Percentiles rank a stretch among this genome's conserved stretches.
Conservation (phyloP, 345 rosid genomes). For the Citrus inodora region DNA sequence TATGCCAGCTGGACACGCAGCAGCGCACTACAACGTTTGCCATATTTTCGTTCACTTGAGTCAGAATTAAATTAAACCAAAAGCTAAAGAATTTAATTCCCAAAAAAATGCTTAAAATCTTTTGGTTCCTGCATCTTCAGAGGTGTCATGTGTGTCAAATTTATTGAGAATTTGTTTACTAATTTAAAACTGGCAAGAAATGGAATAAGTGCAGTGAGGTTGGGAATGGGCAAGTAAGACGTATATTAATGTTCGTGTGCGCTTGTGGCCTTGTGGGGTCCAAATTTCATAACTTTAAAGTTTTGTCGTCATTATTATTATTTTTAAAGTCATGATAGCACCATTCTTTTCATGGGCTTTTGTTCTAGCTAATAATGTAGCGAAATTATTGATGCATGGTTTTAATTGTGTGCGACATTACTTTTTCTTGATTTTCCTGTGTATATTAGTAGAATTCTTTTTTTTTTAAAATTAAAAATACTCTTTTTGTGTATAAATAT, state of each 20-base stretch:
- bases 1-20: slow-evolving; percentile 34
- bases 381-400: background rate
- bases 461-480: too few species aligned
- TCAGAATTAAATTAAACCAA: background rate
- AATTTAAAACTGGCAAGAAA: background rate
- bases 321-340: background rate
- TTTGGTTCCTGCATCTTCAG: background rate
- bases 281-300: background rate
- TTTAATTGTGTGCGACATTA: too few species aligned
- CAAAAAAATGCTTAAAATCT: background rate
- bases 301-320: background rate
- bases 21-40: background rate
- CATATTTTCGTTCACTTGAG: too few species aligned
- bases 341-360: background rate
- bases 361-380: background rate
- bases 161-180: background rate
- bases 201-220: background rate
- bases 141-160: slow-evolving; percentile 11
- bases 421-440: too few species aligned
- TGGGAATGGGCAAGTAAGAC: background rate
- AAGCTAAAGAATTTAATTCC: slow-evolving; percentile 14
- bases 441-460: too few species aligned
- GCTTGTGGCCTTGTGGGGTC: background rate
- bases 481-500: too few species aligned
- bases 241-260: background rate